Evolutionary conservation across 495 filamentous ascomycete genomes (phyloP), one percentile per base, ranked within the genome.

Genomic region (Penicillium ochrochloron): DNA sequence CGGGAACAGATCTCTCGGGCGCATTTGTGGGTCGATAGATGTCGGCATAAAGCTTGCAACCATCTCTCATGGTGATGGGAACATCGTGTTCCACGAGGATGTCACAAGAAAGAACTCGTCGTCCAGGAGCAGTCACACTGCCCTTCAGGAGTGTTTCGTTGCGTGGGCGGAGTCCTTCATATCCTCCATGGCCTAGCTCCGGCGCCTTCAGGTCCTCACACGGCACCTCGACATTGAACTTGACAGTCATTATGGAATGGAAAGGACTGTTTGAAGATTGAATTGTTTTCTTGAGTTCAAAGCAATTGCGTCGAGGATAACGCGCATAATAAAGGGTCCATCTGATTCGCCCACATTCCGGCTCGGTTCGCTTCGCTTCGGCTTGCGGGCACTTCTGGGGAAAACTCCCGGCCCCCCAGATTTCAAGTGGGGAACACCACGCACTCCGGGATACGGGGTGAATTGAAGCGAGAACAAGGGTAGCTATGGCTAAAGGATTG

Each of bases 1-100:
- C 78, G 9, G 76, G 78, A 10, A 54, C 56, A 9, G 25, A 75
- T 21, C 48, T 42, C 12, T 25, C 54, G 17, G 41, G 41, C 10
- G 34, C 68, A 11, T 33, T 51, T 35, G 11, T 57, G 21, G 76
- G 76, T 29, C 76, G 63, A 37, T 71, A 79, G 9, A 79, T 57
- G 44, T 79, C 76, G 3, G 61, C 72, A 37, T 70, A 73, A 2
- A 79, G 58, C 2, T 44, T 62, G 39, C 55, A 57, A 1, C 76
- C 74, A 57, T 79, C 76, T 31, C 76, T 60, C 15, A 73, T 44
- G 15, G 56, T 6, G 27, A 72, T 67, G 0, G 64, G 52, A n/a
- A 70, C 57, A 59, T 72, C 70, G 17, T 70, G 66, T 12, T 70
- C 67, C 19, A 69, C 62, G 9, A 68, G 59, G 17, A 72, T 63